Evolutionary conservation across 2,329 filamentous ascomycete genomes (phyloP).

Genomic region (Microsporum audouinii): DNA sequence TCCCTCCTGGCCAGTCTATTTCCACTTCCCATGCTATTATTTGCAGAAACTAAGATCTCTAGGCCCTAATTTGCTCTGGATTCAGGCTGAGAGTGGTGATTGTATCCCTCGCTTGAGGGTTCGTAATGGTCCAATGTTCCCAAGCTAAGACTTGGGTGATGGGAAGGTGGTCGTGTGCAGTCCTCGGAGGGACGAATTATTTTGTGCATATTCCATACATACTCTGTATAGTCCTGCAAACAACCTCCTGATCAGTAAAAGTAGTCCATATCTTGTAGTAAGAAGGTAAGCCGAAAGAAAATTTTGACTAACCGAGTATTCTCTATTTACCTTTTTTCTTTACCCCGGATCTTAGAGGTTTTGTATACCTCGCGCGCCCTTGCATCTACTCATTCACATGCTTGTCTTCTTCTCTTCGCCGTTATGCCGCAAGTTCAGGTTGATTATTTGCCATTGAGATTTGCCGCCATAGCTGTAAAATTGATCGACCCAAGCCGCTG

Average conservation of each 20-base stretch:
- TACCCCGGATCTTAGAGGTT: slow-evolving; percentile 1
- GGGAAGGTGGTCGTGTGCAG: background rate
- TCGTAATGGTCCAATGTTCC: background rate
- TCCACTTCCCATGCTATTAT: background rate
- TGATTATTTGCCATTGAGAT: background rate
- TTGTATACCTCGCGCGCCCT: background rate
- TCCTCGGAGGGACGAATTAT: background rate
- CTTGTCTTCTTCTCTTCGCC: background rate
- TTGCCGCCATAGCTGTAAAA: background rate
- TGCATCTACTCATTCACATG: background rate
- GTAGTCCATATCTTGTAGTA: background rate
- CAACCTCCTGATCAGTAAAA: no score
- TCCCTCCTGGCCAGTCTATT: background rate
- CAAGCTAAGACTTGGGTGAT: background rate
- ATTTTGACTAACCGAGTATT: background rate
- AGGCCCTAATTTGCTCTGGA: background rate
- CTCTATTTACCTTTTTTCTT: background rate
- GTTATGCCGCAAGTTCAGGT: background rate
- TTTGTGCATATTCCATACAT: no score
- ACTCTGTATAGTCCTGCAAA: no score
- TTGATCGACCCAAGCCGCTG: background rate
- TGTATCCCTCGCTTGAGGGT: background rate
- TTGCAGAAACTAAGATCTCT: background rate
- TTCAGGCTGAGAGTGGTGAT: background rate
- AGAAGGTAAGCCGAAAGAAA: background rate